These are phyloP conservation scores for Polyporus tsugae DNA, from an alignment of 1,284 basidiomycete genomes.

Conservation along the genomic window DNA sequence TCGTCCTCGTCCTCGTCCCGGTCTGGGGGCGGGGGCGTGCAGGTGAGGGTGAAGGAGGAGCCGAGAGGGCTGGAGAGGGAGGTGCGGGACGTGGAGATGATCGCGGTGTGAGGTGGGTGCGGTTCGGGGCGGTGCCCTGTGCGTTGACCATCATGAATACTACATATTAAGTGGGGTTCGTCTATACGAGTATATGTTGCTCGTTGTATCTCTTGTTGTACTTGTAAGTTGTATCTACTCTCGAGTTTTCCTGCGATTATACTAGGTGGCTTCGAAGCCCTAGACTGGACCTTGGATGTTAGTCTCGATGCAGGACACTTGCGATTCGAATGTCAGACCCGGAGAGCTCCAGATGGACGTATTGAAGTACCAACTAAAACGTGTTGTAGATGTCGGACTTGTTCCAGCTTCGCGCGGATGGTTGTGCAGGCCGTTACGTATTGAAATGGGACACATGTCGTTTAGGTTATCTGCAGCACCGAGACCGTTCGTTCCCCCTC, in stretches of 20 bases:
- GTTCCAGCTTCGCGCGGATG: not conserved
- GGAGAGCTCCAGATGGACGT: not conserved
- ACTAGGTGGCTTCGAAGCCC: not conserved
- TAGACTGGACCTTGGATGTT: not conserved
- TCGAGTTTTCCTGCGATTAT: not conserved
- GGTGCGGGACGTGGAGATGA: constrained; percentile 53
- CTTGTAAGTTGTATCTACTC: constrained; percentile 17
- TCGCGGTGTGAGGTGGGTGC: constrained; percentile 33
- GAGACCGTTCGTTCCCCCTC: too few species aligned
- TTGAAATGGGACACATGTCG: too few species aligned
- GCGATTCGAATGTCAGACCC: not conserved
- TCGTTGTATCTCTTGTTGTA: constrained; percentile 13
- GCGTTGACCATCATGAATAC: not conserved
- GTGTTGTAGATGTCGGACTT: not conserved
- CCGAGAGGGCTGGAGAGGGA: constrained; percentile 30
- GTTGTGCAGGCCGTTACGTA: too few species aligned
- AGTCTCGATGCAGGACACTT: not conserved
- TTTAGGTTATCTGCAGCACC: too few species aligned
- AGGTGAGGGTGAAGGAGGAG: constrained; percentile 33
- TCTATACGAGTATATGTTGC: not conserved
- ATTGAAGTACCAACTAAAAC: not conserved
- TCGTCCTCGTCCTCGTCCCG: too few species aligned
- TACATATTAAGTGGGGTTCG: not conserved
- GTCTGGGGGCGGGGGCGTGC: constrained; percentile 34
- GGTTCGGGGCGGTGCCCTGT: too few species aligned